Evolutionary conservation across 2,329 filamentous ascomycete species (phyloP), one percentile per base, ranked within the genome.

Genomic region (Akanthomyces dipterigenus): DNA sequence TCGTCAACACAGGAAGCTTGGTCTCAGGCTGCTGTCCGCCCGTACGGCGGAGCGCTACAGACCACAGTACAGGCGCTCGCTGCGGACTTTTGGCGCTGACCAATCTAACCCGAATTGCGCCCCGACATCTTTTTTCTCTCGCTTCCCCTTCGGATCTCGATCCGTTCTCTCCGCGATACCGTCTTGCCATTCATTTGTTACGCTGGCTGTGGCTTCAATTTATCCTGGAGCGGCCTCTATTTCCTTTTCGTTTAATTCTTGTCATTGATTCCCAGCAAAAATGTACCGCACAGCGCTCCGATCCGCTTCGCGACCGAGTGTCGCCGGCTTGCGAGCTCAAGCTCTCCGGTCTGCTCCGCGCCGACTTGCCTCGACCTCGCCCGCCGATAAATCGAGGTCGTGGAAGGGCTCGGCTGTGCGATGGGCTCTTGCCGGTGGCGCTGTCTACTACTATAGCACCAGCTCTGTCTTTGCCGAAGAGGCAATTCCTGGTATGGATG

Each of bases 371-470:
- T 84, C 81, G 61, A 71, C 76, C 7, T 63, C 71, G 14, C 73
- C 88, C 3, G 80, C 85, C 66, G 78, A 84, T 70, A 90, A 86
- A 77, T 85, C 85, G 69, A 80, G 91, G 73, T 89, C 87, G 72
- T 96, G 91, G 90, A 96, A 93, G 82, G 88, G 86, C 73, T 81
- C 86, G 56, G 82, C 81, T 4, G 73, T 84, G 69, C 84, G 93
- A 78, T 88, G 91, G 84, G 90, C 86, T 66, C 72, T 95, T 61
- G 93, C 91, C 0, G 81, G 80, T 63, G 91, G 83, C 22, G 86
- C 88, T 50, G 78, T 98, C 55, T 99, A 98, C 78, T 97, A 90
- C 76, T 99, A 98, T 76, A 96, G 92, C 79, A 97, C 92, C 8
- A 93, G 88, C 70, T 84, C 87, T 59, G 80, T 91, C 24, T 98